Conservation (phyloP, 805 yeast genomes). For the Komagataella mondaviorum region DNA sequence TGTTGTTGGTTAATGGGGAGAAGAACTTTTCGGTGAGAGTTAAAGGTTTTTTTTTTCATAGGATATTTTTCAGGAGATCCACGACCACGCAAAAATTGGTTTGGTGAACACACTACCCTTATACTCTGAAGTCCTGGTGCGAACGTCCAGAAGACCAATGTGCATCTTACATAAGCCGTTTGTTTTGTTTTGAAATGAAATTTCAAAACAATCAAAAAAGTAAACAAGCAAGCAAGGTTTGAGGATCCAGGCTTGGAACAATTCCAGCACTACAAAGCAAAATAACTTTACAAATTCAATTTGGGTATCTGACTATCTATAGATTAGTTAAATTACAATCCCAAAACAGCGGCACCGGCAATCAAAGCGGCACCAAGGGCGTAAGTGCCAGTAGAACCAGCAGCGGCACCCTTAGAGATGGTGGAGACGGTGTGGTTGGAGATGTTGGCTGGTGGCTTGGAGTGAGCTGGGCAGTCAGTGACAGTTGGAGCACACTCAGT, state of each 20-base stretch:
- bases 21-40: not conserved
- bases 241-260: no score
- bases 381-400: conserved; percentile 5
- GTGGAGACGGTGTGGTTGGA: conserved; percentile 7
- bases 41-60: not conserved
- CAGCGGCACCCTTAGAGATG: conserved; percentile 4
- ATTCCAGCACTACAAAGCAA: not conserved
- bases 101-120: not conserved
- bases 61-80: not conserved
- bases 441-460: conserved; percentile 2
- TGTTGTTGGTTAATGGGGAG: conserved; percentile 1
- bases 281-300: not conserved
- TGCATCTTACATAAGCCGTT: no score
- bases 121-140: no score
- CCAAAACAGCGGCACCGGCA: conserved; percentile 7
- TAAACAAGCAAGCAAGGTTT: no score
- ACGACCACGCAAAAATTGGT: not conserved
- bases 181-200: no score
- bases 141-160: not conserved
- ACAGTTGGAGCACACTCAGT: conserved; percentile 29
- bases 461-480: conserved; percentile 29
- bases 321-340: not conserved
- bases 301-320: not conserved
- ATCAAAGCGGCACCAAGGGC: conserved; percentile 9
- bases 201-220: no score